Conservation (phyloP, 2,329 filamentous ascomycete species). For the Dactylonectria estremocensis region DNA sequence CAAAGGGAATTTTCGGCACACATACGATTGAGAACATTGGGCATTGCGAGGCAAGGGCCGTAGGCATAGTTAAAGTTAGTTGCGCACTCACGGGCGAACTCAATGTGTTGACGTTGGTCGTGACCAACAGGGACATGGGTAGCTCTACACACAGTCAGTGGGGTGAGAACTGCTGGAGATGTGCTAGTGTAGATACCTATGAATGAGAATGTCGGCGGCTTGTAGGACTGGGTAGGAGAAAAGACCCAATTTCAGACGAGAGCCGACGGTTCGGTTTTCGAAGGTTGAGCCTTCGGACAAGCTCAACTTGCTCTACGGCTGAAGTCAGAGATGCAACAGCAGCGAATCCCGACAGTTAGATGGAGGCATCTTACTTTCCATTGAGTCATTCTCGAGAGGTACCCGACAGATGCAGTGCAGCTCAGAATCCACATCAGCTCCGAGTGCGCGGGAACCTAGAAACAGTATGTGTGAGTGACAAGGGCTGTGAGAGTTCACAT, state of each 20-base stretch:
- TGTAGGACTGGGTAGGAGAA: constrained; percentile 98
- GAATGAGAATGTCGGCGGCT: constrained; percentile 93
- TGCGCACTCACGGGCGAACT: constrained; percentile 90
- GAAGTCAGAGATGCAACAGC: constrained; percentile 24
- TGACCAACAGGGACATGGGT: constrained; percentile 98
- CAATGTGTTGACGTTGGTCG: constrained; percentile 93
- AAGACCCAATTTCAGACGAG: constrained; percentile 83
- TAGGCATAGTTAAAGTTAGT: constrained; percentile 88
- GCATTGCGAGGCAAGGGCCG: constrained; percentile 73
- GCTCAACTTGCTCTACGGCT: constrained; percentile 78
- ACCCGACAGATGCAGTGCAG: constrained; percentile 91
- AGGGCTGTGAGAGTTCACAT: neutral
- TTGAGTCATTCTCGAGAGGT: constrained; percentile 98
- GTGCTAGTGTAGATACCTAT: constrained; percentile 67
- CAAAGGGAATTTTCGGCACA: neutral
- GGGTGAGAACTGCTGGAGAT: neutral
- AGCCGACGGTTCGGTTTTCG: constrained; percentile 71
- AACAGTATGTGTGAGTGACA: neutral
- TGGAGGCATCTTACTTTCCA: constrained; percentile 81
- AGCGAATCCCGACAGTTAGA: too few species aligned
- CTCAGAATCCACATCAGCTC: constrained; percentile 98
- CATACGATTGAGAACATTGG: constrained; percentile 81
- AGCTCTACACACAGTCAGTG: constrained; percentile 65
- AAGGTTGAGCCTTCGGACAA: constrained; percentile 71
- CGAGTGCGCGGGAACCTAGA: constrained; percentile 80